Base-by-base conservation (phyloP, 805 yeast species). In the Ogataea methylovora region DNA sequence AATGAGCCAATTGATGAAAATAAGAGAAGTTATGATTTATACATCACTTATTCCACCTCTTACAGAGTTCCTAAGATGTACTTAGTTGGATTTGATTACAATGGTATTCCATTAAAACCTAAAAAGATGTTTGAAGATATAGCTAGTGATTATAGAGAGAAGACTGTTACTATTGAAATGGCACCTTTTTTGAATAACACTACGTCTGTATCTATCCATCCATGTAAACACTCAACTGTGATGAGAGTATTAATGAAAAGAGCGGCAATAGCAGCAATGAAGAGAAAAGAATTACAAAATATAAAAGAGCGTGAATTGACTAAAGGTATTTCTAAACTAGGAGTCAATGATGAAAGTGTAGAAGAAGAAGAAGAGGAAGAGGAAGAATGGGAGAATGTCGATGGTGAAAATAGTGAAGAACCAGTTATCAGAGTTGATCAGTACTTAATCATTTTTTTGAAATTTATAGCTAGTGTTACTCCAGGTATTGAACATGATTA, bases 401-500 rank as follows among this genome's bases (percentile, higher is more conserved):
- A 41, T 26, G 24, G 42, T 38, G 26, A 22, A 22, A 16, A 16
- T 11, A 23, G 16, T 10, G 55, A 47, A 15, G 46, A 43, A 3
- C 38, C 39, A 9, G 69, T 76, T 14, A 67, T 90, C 7, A 69
- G 95, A 21, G 97, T 82, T 2, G 97, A 92, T 55, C 97, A 88
- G 53, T 92, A 92, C 54, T 61, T 92, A 44, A 69, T 92, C 24
- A 80, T 90, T 12, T 92, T 92, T 56, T 68, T 92, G 50, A 92
- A 92, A 60, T 92, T 92, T 52, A 90, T 92, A 31, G 84, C 97
- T 8, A 85, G 97, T 62, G 97, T 92, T 8, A 88, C 95, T 1
- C 98, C 98, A 0, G 95, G 97, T 13, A 88, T 92, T 37, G 95
- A 90, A 61, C 94, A 90, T 58, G 98, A 92, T 50, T 87, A 87